Percentiles rank a stretch among this genome's conserved stretches.
phyloP scores from a whole-genome alignment of 106 monocot genomes.

The Dioscorea alata region DNA sequence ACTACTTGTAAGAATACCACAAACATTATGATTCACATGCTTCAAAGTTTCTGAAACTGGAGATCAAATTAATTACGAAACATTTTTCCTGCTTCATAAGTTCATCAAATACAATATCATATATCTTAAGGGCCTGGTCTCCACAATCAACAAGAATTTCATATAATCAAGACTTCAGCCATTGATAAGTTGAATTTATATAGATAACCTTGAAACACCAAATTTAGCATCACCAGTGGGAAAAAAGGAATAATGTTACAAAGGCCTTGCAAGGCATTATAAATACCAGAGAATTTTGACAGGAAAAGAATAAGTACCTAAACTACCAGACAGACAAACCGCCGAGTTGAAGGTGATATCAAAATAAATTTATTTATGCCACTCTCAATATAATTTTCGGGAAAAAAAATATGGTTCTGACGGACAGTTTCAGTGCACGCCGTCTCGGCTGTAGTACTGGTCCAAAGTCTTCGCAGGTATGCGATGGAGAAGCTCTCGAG shows the following conservation, averaged over 20 bases:
- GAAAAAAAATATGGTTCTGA: neutral
- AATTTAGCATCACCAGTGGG: too few relatives aligned
- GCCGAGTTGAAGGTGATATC: neutral
- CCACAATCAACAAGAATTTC: too few relatives aligned
- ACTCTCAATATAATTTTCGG: neutral
- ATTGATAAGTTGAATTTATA: too few relatives aligned
- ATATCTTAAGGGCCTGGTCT: too few relatives aligned
- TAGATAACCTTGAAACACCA: too few relatives aligned
- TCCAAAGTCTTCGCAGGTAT: slow-evolving; percentile 97
- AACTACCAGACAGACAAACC: neutral
- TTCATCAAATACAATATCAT: too few relatives aligned
- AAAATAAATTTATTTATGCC: neutral
- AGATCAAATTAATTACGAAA: too few relatives aligned
- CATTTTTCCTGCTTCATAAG: too few relatives aligned
- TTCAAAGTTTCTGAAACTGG: too few relatives aligned
- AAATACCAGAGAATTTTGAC: neutral
- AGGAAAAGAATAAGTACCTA: neutral
- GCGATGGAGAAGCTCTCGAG: slow-evolving; percentile 92
- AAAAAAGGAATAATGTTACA: neutral
- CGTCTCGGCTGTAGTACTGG: slow-evolving; percentile 73
- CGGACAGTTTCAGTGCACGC: slow-evolving; percentile 28
- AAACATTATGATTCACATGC: too few relatives aligned
- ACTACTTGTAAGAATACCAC: too few relatives aligned
- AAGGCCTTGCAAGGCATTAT: neutral
- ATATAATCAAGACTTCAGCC: too few relatives aligned